Evolutionary conservation across 2,329 filamentous ascomycete genomes (phyloP).

Genomic region (Apiospora saccharicola): DNA sequence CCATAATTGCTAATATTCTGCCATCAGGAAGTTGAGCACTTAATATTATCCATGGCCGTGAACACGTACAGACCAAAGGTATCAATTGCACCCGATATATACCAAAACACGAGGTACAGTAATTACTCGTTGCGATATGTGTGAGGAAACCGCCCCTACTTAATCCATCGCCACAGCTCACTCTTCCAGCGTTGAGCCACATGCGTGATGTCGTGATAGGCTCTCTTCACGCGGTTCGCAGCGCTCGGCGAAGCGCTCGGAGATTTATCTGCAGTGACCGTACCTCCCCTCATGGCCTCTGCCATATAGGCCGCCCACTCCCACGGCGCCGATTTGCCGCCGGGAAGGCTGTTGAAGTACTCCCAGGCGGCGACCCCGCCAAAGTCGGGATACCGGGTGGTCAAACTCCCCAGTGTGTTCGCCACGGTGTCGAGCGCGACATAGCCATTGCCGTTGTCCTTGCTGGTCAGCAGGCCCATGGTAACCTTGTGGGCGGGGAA

Average conservation of each 20-base stretch:
- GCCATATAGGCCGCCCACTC: conserved; percentile 76
- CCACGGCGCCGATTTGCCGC: conserved; percentile 67
- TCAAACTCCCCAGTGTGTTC: conserved; percentile 63
- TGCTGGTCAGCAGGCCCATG: conserved; percentile 77
- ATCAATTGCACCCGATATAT: neutral
- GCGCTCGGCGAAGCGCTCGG: neutral
- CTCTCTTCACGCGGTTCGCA: conserved; percentile 18
- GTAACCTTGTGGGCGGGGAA: conserved; percentile 76
- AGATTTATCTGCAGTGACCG: conserved; percentile 7
- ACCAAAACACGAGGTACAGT: neutral
- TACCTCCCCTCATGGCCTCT: conserved; percentile 36
- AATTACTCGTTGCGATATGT: neutral
- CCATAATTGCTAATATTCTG: neutral
- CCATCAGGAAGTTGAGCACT: neutral
- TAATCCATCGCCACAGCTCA: conserved; percentile 24
- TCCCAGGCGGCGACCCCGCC: conserved; percentile 89
- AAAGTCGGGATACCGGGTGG: conserved; percentile 67
- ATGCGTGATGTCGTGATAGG: conserved; percentile 23
- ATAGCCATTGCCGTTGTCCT: conserved; percentile 71
- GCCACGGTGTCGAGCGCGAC: conserved; percentile 66
- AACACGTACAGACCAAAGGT: neutral
- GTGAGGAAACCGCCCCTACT: neutral
- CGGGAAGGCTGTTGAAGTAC: conserved; percentile 77
- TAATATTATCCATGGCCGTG: neutral
- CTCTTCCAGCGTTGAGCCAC: conserved; percentile 25